Percentiles rank a stretch among this genome's conserved stretches.
Conservation (phyloP, 306 rosid species). For the Phaseolus lunatus region DNA sequence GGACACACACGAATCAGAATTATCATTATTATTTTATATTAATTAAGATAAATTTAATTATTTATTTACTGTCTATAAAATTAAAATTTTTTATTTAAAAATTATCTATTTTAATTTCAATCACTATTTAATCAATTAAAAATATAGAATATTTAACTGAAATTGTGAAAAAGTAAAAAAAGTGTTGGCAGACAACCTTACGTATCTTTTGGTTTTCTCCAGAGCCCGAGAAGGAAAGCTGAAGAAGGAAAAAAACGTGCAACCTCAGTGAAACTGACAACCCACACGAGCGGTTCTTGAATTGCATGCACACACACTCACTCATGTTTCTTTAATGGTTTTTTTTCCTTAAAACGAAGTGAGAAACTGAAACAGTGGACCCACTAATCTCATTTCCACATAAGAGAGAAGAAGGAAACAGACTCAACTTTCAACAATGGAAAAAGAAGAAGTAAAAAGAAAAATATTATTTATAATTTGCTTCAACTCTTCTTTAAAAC, state of each 20-base stretch:
- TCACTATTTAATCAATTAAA: no score
- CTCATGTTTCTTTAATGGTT: background rate
- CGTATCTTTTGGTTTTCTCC: conserved; percentile 45
- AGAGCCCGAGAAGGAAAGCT: conserved; percentile 50
- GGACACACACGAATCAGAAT: background rate
- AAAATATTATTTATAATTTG: conserved; percentile 6
- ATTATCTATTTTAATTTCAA: no score
- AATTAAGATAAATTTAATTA: background rate
- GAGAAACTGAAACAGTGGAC: conserved; percentile 45
- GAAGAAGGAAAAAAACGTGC: conserved; percentile 14
- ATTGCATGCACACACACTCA: conserved; percentile 38
- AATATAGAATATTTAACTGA: background rate
- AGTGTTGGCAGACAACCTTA: conserved; percentile 46
- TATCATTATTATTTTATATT: background rate
- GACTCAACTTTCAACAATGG: background rate
- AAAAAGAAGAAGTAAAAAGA: background rate
- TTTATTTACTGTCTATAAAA: no score
- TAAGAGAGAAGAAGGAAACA: background rate
- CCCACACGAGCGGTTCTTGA: conserved; percentile 85
- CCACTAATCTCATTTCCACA: conserved; percentile 42
- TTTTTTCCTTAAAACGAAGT: background rate
- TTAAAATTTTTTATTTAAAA: no score
- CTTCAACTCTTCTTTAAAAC: conserved; percentile 34
- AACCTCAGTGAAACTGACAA: conserved; percentile 42
- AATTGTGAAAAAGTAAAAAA: background rate